These are phyloP conservation scores for Paramyrothecium sp. DNA, from an alignment of 2,329 filamentous ascomycete genomes.

Conservation along the genomic window DNA sequence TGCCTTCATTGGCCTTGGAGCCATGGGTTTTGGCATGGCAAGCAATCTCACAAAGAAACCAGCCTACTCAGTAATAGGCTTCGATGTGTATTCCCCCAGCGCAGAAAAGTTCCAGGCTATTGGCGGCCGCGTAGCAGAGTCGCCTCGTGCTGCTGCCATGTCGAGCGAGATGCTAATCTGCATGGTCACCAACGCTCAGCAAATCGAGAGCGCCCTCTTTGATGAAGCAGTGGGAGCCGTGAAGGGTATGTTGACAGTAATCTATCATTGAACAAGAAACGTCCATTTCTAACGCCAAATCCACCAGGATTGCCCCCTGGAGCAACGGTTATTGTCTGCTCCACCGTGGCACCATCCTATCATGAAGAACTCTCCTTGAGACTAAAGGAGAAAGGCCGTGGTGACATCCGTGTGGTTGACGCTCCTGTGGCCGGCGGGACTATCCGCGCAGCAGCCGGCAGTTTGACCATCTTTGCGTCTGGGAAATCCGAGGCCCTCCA, in stretches of 20 bases:
- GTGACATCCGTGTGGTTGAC: constrained; percentile 7
- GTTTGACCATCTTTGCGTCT: constrained; percentile 53
- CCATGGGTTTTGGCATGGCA: constrained; percentile 8
- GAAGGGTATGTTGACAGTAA: neutral
- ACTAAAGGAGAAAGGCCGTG: neutral
- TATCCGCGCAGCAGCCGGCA: constrained; percentile 5
- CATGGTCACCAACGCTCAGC: too few species aligned
- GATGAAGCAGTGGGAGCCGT: too few species aligned
- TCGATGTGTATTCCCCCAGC: neutral
- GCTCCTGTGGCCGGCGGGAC: constrained; percentile 9
- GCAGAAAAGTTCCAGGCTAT: constrained; percentile 1
- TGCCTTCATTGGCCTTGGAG: constrained; percentile 9
- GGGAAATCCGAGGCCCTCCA: constrained; percentile 48
- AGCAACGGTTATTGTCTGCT: constrained; percentile 5
- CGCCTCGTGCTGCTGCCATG: neutral
- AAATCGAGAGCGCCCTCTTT: too few species aligned
- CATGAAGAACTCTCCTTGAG: neutral
- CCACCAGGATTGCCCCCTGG: neutral
- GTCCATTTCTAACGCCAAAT: neutral
- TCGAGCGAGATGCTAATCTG: constrained; percentile 2
- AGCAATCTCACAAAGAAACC: constrained; percentile 1
- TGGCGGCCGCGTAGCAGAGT: neutral
- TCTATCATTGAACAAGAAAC: constrained; percentile 2
- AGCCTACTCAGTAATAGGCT: constrained; percentile 4
- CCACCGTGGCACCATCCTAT: constrained; percentile 5